Conservation (phyloP, 768 basidiomycete genomes). For the Lentinula raphanica region DNA sequence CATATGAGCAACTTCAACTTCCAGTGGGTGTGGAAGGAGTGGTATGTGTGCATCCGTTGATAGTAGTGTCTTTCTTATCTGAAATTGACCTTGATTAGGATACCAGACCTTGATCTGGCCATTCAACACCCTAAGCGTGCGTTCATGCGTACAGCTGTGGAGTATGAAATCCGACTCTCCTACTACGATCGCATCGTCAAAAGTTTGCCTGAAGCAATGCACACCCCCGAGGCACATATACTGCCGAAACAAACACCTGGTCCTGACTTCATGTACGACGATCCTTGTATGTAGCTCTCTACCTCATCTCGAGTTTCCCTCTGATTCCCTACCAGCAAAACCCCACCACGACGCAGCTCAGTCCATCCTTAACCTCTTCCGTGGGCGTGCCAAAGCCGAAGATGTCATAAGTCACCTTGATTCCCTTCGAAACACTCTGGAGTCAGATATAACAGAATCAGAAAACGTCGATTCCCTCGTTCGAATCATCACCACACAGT, state of each 20-base stretch:
- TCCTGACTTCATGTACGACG: constrained; percentile 80
- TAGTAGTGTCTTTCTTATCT: background rate
- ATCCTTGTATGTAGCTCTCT: constrained; percentile 44
- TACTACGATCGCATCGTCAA: constrained; percentile 91
- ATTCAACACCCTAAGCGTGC: constrained; percentile 79
- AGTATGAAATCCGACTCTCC: constrained; percentile 85
- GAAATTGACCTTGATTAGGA: constrained; percentile 50
- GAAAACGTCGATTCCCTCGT: constrained; percentile 60
- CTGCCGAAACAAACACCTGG: constrained; percentile 72
- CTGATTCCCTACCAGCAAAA: constrained; percentile 42
- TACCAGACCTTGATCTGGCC: constrained; percentile 73
- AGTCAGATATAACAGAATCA: constrained; percentile 47
- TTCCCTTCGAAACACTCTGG: constrained; percentile 58
- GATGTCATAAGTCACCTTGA: constrained; percentile 77
- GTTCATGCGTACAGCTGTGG: constrained; percentile 83
- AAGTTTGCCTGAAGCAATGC: constrained; percentile 81
- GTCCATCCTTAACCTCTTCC: constrained; percentile 71
- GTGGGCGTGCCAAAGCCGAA: constrained; percentile 74
- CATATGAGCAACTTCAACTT: constrained; percentile 99
- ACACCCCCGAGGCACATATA: constrained; percentile 52
- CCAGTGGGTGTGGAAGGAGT: constrained; percentile 99
- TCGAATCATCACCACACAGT: constrained; percentile 80
- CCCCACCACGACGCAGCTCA: constrained; percentile 79
- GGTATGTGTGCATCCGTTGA: constrained; percentile 47
- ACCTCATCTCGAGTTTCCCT: background rate